Base-by-base conservation (phyloP, 768 basidiomycete species). In the Tylopilus felleus region DNA sequence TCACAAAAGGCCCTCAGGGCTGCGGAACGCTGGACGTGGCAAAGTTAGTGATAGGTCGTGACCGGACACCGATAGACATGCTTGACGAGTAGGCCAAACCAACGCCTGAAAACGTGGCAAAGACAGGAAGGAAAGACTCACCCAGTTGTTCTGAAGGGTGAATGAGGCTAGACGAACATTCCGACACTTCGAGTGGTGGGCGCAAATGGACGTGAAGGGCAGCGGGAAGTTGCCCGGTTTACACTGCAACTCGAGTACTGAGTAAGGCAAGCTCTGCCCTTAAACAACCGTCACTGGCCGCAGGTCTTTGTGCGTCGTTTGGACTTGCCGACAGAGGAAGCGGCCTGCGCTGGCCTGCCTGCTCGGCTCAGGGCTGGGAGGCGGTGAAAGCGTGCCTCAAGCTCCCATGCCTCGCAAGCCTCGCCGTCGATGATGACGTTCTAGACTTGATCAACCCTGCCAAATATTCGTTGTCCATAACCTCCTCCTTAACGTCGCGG, bases 151-250 rank as follows among this genome's bases (percentile, higher is more conserved):
- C 47, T 31, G 56, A 40, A 35, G 40, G 35, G 33, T 33, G 39
- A 57, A 40, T n/a, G 48, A 43, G 55, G 49, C 66, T 66, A 66
- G 48, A 56, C 39, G 43, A 48, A 54, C 65, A 68, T 68, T 55
- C 47, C 27, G 43, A 43, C 41, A 22, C 52, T 47, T 41, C 27
- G 39, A 38, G 47, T 10, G 16, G 40, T 25, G 44, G 60, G 57
- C 53, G 60, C 36, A 60, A 64, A 48, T 53, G 38, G 64, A 44
- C 47, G 63, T 59, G 60, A 60, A 62, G 49, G 43, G 59, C 47
- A 61, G 21, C 39, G 43, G 55, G 46, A 48, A 47, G 35, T 56
- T 49, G 52, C 36, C 48, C 42, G 46, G 55, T 52, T 59, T 51
- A 51, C 60, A 47, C 52, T 62, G 60, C 56, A 40, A 49, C 41